phyloP scores from a whole-genome alignment of 305 asterid species.

The Fraxinus sp. region DNA sequence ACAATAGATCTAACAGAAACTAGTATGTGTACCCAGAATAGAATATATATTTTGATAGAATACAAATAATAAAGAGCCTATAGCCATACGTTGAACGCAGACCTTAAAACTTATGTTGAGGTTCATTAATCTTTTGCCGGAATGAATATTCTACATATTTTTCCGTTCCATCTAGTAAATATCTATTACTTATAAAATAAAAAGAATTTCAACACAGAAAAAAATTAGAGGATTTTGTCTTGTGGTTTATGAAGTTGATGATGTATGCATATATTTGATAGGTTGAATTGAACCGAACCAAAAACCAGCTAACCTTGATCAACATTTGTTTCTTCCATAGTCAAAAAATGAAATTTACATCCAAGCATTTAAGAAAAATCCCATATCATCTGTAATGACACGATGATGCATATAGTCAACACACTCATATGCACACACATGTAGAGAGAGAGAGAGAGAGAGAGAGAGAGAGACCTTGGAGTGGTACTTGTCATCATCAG shows the following conservation, averaged over 20 bases:
- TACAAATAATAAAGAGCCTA: background rate
- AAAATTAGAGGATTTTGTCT: background rate
- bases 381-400: background rate
- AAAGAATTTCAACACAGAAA: background rate
- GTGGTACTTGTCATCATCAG: conserved; percentile 24
- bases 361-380: background rate
- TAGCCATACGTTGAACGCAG: background rate
- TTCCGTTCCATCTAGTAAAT: background rate
- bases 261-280: background rate
- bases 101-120: background rate
- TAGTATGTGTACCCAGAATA: background rate
- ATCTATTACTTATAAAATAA: background rate
- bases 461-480: conserved; percentile 31
- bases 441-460: background rate
- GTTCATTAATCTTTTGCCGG: background rate
- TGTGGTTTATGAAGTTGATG: background rate
- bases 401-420: background rate
- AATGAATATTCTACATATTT: background rate
- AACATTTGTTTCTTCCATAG: background rate
- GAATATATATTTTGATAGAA: background rate
- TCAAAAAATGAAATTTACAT: no score
- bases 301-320: background rate
- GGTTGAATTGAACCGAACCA: background rate
- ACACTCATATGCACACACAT: background rate
- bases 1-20: background rate